Base-by-base conservation (phyloP, 768 basidiomycete species). In the Cyclocybe cylindracea region DNA sequence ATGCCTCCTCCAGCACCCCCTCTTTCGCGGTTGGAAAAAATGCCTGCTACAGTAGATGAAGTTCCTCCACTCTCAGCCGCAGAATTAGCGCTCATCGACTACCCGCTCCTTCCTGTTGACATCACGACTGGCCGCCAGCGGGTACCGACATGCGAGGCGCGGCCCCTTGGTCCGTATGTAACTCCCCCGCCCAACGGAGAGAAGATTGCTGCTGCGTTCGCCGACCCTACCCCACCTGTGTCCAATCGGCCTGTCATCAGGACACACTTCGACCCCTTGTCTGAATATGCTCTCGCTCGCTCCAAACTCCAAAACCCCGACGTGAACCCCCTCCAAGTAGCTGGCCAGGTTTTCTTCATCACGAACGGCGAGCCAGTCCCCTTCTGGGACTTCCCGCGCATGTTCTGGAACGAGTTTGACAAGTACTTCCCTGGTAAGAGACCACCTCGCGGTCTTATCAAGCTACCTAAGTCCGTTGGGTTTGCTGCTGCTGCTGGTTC, bases 321-420 rank as follows among this genome's bases (percentile, higher is more conserved):
- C 5, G 66, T 66, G 0, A 79, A 80, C 45, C 84, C 86, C 7
- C 76, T 94, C 7, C 80, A 86, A 58, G 91, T 98, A 47, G 94
- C 93, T 4, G 96, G 96, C 0, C 91, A 98, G 67, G 91, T 73
- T 3, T 99, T 94, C 76, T 96, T 94, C 78, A 91, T 99, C 70
- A 95, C 94, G 50, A 98, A 98, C 64, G 94, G 94, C 55, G 95
- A 98, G 65, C 96, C 95, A 2, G 79, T 86, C 50, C 91, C 92
- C 70, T 98, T 98, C 75, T 99, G 96, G 96, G 94, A 97, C 71
- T 86, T 96, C 63, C 78, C 86, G 31, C 81, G 92, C 5, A 70
- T 80, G 2, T 70, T 97, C n/a, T 98, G 92, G 93, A 71, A 78
- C 29, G 76, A 78, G 16, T 78, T 90, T 48, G 83, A 84, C 64